Conservation (phyloP, 208 protist species). For the Leptomonas pyrrhocoris region DNA sequence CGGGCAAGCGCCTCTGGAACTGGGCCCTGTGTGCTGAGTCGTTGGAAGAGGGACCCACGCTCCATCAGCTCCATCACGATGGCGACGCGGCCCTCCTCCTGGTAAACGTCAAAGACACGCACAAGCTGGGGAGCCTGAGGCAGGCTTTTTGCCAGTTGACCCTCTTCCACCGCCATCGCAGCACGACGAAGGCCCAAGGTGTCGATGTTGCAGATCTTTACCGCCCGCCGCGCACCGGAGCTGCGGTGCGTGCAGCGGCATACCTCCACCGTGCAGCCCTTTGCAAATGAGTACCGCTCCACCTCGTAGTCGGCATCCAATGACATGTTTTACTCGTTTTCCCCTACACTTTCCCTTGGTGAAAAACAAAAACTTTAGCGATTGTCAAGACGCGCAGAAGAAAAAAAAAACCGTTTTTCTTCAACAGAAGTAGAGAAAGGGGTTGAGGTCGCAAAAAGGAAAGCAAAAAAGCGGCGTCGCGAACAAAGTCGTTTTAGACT, state of each 20-base stretch:
- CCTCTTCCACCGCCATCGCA: constrained; percentile 57
- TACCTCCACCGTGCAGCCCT: constrained; percentile 41
- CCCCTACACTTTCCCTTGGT: neutral
- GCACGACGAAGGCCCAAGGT: constrained; percentile 41
- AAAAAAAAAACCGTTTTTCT: no score
- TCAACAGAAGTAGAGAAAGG: no score
- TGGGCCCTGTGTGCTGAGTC: constrained; percentile 85
- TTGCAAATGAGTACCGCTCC: constrained; percentile 42
- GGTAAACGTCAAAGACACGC: constrained; percentile 93
- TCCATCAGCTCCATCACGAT: constrained; percentile 98
- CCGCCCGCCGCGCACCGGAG: constrained; percentile 48
- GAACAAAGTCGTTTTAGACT: no score
- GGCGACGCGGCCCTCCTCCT: constrained; percentile 60
- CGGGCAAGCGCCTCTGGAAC: constrained; percentile 93
- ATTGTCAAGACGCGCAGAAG: no score
- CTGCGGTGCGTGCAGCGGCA: constrained; percentile 54
- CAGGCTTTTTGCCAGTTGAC: constrained; percentile 44
- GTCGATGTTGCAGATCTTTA: constrained; percentile 70
- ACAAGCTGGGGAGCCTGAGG: constrained; percentile 55
- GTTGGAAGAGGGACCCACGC: constrained; percentile 97
- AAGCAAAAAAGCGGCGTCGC: no score
- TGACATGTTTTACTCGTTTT: constrained; percentile 32
- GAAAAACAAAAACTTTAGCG: no score
- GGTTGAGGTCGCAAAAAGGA: no score
- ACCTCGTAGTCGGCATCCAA: constrained; percentile 62